Conservation (phyloP, 2,329 filamentous ascomycete genomes). For the Epichloe sibirici region DNA sequence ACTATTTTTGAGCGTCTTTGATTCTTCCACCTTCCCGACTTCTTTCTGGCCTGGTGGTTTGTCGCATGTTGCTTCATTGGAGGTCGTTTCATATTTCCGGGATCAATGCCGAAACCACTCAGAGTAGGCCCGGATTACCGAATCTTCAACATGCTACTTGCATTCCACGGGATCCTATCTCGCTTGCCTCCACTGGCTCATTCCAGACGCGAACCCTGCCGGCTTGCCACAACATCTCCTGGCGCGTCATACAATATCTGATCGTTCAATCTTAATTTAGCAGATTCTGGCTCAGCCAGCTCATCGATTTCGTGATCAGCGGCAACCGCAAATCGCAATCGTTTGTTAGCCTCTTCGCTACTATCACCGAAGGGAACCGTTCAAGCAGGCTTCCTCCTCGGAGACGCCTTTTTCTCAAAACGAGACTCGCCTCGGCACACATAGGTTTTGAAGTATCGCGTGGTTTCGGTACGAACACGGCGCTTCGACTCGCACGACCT, state of each 20-base stretch:
- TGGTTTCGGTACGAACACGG: not conserved
- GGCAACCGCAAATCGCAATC: not conserved
- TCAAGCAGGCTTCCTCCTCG: not conserved
- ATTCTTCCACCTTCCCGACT: not conserved
- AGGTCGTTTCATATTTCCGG: not conserved
- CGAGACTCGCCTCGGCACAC: not conserved
- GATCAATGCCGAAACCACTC: not conserved
- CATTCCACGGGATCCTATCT: constrained; percentile 9
- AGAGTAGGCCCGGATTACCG: not conserved
- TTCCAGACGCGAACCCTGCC: constrained; percentile 12
- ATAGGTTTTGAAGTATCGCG: not conserved
- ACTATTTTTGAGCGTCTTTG: not conserved
- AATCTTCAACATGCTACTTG: not conserved
- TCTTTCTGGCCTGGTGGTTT: not conserved
- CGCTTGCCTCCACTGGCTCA: constrained; percentile 8
- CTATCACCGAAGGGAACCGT: not conserved
- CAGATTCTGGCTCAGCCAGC: constrained; percentile 1
- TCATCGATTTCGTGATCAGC: not conserved
- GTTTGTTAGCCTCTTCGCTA: not conserved
- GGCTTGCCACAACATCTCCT: constrained; percentile 11
- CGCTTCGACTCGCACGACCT: not conserved
- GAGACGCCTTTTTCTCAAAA: not conserved
- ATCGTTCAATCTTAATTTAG: constrained; percentile 3
- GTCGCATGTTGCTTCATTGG: not conserved
- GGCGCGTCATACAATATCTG: constrained; percentile 6